These are phyloP conservation scores for Torulaspora quercuum DNA, from an alignment of 805 yeast species.

Conservation along the genomic window DNA sequence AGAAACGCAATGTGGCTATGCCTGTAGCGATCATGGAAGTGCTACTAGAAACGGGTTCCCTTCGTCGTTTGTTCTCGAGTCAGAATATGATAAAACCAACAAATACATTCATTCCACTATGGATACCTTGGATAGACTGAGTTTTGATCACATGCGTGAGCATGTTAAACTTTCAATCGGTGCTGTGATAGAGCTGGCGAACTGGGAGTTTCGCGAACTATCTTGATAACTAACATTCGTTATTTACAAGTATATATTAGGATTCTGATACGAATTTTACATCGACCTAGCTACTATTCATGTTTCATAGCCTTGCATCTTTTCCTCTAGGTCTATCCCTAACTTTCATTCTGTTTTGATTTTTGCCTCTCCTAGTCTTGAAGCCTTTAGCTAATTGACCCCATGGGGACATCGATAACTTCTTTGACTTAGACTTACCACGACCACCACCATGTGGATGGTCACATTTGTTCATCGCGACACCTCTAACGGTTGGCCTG, in stretches of 20 bases:
- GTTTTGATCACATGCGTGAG: constrained; percentile 73
- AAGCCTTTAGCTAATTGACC: constrained; percentile 89
- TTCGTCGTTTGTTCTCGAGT: constrained; percentile 75
- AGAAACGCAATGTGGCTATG: constrained; percentile 83
- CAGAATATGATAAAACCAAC: constrained; percentile 59
- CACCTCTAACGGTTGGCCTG: constrained; percentile 95
- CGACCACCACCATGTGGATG: constrained; percentile 99
- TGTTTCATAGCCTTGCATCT: constrained; percentile 29
- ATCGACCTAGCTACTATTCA: too few relatives aligned
- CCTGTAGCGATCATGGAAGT: constrained; percentile 90
- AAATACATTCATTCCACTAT: constrained; percentile 70
- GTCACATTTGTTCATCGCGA: constrained; percentile 95
- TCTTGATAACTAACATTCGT: constrained; percentile 5
- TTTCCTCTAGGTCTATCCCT: constrained; percentile 88
- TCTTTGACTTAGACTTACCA: constrained; percentile 97
- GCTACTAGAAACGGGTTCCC: constrained; percentile 84
- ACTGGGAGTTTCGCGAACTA: constrained; percentile 22
- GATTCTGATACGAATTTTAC: constrained; percentile 1
- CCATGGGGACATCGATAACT: constrained; percentile 93
- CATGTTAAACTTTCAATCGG: constrained; percentile 77
- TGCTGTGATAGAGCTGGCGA: constrained; percentile 62
- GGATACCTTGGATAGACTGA: constrained; percentile 80
- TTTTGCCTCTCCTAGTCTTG: constrained; percentile 90
- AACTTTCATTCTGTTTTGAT: constrained; percentile 77
- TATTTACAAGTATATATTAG: constrained; percentile 16